Percentiles rank a stretch among this genome's conserved stretches.
phyloP scores from a whole-genome alignment of 2,329 filamentous ascomycete species.

The Neurospora crassa region DNA sequence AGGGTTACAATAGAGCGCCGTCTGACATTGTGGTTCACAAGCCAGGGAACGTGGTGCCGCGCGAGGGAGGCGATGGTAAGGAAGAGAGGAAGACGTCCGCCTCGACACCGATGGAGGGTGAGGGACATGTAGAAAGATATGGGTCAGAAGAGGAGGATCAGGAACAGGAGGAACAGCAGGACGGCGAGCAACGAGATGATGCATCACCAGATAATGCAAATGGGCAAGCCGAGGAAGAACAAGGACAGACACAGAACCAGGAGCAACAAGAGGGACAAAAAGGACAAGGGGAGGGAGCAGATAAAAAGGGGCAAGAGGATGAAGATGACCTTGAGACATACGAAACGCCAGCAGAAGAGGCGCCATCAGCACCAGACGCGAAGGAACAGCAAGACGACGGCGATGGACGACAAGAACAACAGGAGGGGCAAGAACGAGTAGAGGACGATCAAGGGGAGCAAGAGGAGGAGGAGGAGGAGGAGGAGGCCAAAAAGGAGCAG shows the following conservation, averaged over 20 bases:
- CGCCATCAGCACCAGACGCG: background rate
- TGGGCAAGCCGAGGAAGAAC: background rate
- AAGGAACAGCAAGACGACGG: background rate
- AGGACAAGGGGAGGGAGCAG: background rate
- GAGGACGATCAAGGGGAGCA: background rate
- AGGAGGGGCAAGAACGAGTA: background rate
- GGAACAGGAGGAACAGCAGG: background rate
- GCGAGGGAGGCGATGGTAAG: background rate
- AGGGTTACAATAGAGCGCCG: background rate
- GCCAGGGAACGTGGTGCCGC: background rate
- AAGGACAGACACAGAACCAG: background rate
- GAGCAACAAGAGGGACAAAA: background rate
- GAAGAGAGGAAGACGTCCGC: background rate
- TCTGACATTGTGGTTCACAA: fast-evolving
- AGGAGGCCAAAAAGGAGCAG: too few species aligned
- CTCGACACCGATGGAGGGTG: background rate
- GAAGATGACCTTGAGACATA: background rate
- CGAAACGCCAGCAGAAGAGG: background rate
- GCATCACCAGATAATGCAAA: background rate
- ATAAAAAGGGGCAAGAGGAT: background rate
- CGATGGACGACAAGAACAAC: background rate
- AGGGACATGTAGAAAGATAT: background rate
- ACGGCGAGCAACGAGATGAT: background rate
- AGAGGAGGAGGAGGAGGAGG: background rate
- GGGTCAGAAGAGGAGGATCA: background rate